Conservation (phyloP, 2,329 filamentous ascomycete species). For the Xylariaceae sp. region DNA sequence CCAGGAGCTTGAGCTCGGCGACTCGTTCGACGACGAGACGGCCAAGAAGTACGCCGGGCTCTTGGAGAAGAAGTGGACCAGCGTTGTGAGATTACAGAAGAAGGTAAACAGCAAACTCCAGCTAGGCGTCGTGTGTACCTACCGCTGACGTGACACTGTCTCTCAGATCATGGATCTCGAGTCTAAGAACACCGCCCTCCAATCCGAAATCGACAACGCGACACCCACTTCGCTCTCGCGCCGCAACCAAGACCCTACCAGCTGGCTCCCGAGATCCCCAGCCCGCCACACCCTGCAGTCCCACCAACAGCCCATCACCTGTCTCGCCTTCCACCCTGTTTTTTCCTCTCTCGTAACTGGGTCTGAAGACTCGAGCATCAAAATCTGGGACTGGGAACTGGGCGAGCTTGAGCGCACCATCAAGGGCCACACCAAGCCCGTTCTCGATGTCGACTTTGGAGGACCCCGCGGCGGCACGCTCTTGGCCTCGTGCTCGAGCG, state of each 20-base stretch:
- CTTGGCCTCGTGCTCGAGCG: slow-evolving; percentile 80
- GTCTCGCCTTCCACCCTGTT: slow-evolving; percentile 87
- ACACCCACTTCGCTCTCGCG: slow-evolving; percentile 74
- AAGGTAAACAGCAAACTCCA: slow-evolving; percentile 58
- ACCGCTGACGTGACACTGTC: background rate
- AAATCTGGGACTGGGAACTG: slow-evolving; percentile 96
- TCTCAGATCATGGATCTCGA: slow-evolving; percentile 89
- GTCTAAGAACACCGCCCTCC: slow-evolving; percentile 66
- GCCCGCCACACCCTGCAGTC: slow-evolving; percentile 80
- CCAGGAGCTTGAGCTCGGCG: slow-evolving; percentile 71
- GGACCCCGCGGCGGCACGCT: slow-evolving; percentile 77
- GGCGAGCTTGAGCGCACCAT: slow-evolving; percentile 87
- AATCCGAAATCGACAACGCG: slow-evolving; percentile 79
- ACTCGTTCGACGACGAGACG: slow-evolving; percentile 72
- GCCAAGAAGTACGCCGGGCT: slow-evolving; percentile 92
- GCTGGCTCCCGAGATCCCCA: slow-evolving; percentile 83
- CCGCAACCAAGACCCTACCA: slow-evolving; percentile 77
- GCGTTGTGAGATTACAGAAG: slow-evolving; percentile 89
- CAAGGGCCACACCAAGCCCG: slow-evolving; percentile 87
- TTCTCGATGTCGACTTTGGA: slow-evolving; percentile 86
- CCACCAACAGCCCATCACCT: slow-evolving; percentile 77
- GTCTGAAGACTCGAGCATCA: slow-evolving; percentile 90
- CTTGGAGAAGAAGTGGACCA: slow-evolving; percentile 98
- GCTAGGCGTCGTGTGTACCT: background rate
- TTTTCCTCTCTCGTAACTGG: slow-evolving; percentile 89